Percentiles rank a stretch among this genome's conserved stretches.
Conservation (phyloP, 179 eudicot genomes). For the Gypsophila paniculata region DNA sequence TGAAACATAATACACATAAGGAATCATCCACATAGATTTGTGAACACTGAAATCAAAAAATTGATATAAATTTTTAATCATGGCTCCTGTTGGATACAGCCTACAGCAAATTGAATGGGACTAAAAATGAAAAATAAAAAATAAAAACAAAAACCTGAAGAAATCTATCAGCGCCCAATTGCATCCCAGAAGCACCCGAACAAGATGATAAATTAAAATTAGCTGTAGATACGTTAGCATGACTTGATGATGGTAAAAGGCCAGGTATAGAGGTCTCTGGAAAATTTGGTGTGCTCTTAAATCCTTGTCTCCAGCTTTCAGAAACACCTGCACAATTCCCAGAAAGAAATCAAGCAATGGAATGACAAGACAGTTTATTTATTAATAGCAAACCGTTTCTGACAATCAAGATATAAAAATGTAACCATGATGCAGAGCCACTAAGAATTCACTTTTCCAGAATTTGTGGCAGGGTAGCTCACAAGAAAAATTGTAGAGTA, state of each 20-base stretch:
- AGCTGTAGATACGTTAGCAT: conserved; percentile 31
- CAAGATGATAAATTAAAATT: conserved; percentile 27
- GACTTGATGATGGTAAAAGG: conserved; percentile 31
- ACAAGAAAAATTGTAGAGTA: neutral
- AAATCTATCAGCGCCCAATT: conserved; percentile 36
- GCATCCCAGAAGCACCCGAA: conserved; percentile 39
- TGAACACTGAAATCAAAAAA: neutral
- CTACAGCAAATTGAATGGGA: neutral
- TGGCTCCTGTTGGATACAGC: neutral
- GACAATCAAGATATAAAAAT: conserved; percentile 1
- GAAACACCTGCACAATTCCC: conserved; percentile 42
- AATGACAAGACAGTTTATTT: neutral
- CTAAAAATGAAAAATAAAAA: conserved; percentile 7
- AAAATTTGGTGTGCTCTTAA: conserved; percentile 33
- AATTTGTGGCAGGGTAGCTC: neutral
- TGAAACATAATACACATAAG: neutral
- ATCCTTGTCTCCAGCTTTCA: conserved; percentile 54
- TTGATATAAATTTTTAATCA: neutral
- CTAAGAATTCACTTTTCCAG: neutral
- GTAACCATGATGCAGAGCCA: neutral
- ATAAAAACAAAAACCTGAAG: conserved; percentile 39
- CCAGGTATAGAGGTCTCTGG: conserved; percentile 41
- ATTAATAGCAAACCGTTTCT: neutral
- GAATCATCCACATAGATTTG: neutral
- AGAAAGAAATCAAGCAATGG: conserved; percentile 17